phyloP scores from a whole-genome alignment of 2,329 filamentous ascomycete genomes.

The Claviceps monticola region DNA sequence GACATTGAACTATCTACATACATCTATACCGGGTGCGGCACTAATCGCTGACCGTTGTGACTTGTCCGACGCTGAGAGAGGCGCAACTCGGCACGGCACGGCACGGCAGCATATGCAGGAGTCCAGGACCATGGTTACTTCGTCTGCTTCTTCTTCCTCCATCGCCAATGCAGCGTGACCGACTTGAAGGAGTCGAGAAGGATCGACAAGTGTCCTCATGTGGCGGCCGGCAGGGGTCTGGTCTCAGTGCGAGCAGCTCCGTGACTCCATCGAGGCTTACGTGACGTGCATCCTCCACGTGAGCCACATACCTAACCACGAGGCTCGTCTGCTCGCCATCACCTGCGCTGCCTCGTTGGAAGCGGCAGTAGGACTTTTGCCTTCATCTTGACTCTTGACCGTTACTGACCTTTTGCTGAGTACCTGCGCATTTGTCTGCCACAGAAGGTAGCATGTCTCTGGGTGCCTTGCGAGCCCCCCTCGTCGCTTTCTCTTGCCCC shows the following conservation, averaged over 20 bases:
- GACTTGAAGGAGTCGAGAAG: not conserved
- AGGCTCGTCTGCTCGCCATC: not conserved
- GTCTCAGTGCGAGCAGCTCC: not conserved
- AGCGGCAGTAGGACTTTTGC: not conserved
- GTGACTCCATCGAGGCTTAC: not conserved
- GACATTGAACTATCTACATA: no score
- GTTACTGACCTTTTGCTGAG: not conserved
- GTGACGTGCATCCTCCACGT: not conserved
- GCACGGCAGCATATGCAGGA: not conserved
- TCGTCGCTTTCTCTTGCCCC: not conserved
- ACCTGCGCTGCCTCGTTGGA: not conserved
- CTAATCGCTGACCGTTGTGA: not conserved
- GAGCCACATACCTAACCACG: not conserved
- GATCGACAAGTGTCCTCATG: not conserved
- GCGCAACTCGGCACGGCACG: not conserved
- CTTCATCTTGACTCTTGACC: no score
- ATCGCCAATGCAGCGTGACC: not conserved
- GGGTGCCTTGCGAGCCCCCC: not conserved
- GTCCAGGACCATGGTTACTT: not conserved
- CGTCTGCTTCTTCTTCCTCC: not conserved
- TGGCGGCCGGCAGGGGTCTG: not conserved
- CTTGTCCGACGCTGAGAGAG: not conserved
- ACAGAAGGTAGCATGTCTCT: not conserved
- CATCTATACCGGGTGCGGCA: no score
- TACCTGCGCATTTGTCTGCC: not conserved